Evolutionary conservation across 2,329 filamentous ascomycete genomes (phyloP), one percentile per base, ranked within the genome.

Genomic region (Aspergillus thermomutatus): DNA sequence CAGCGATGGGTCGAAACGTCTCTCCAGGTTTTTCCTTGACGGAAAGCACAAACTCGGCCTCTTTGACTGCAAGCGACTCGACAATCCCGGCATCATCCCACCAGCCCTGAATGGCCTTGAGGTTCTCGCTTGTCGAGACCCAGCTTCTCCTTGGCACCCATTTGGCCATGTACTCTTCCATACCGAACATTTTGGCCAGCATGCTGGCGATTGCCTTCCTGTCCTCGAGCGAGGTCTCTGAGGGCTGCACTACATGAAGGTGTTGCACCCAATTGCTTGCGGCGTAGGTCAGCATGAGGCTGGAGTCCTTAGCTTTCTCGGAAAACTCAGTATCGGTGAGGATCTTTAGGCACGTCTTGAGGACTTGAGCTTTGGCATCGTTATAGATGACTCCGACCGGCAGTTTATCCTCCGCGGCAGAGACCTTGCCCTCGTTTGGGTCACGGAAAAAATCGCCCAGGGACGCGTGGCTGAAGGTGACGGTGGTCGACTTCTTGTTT

Each of bases 401-500:
- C 21, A 58, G 26, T 25, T 46, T 48, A 4, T 40, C 54, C 3
- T 59, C 31, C 10, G 53, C 56, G 8, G 55, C 59, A 26, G 60
- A 59, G 9, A 61, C 50, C 50, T 66, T 66, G 2, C 55, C 57
- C 21, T 65, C 43, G 1, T 10, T 34, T 9, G 50, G 34, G 41
- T 58, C 55, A 6, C 60, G 54, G 50, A 67, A 60, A 47, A 67
- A 66, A 31, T 68, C 65, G 19, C 65, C 59, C 21, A 68, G 59
- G 28, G 65, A 67, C 3, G 65, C 62, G 54, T 68, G 66, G 34
- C 60, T 59, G 40, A 68, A 66, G 3, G 58, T 55, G 9, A 67
- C 57, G 1, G 45, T 52, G 1, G 66, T 68, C 17, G 61, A 61
- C 4, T 52, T 17, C 3, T 25, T 52, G 28, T 65, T 55, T 1